Evolutionary conservation across 768 basidiomycete genomes (phyloP), one percentile per base, ranked within the genome.

Genomic region (Rhizopogon roseolus): DNA sequence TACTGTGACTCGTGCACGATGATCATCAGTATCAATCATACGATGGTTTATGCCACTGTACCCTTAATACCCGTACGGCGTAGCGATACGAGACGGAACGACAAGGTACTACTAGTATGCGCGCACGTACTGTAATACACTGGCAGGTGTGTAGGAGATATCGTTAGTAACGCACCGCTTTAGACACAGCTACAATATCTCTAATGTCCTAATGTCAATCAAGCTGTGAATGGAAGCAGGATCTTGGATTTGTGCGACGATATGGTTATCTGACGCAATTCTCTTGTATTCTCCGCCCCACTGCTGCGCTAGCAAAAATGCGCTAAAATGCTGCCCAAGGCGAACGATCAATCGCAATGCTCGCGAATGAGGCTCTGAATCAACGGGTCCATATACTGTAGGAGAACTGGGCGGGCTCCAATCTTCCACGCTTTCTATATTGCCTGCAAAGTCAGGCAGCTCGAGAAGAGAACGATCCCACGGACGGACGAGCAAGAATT

Each of bases 261-360:
- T 19, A 14, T 27, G 27, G 5, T 19, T 29, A 19, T 55, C 54
- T 5, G 50, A 34, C 5, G 50, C 54, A 9, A 50, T 40, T 25
- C 54, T 45, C 43, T 25, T 55, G 38, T 50, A 55, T 63, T 49
- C 71, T 57, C 1, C 68, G 67, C 38, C 64, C 65, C 40, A 71
- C 70, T 71, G 67, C 64, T 22, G 49, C 41, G 11, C 34, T 25
- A 55, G 42, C 10, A 55, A 44, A 28, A 55, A 43, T 28, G 54
- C 50, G 9, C 37, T 32, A 39, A 55, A 51, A 8, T 50, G 37
- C 19, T 32, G 37, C 27, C 32, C 50, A 16, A 55, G 54, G 22
- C 43, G 42, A 27, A 50, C 49, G 32, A 55, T 39, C 11, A 51
- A n/a, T 34, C 46, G 42, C 27, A 44, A 55, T 17, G 40, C 54